Base-by-base conservation (phyloP, 495 filamentous ascomycete genomes). In the Tuber umbilicatum region DNA sequence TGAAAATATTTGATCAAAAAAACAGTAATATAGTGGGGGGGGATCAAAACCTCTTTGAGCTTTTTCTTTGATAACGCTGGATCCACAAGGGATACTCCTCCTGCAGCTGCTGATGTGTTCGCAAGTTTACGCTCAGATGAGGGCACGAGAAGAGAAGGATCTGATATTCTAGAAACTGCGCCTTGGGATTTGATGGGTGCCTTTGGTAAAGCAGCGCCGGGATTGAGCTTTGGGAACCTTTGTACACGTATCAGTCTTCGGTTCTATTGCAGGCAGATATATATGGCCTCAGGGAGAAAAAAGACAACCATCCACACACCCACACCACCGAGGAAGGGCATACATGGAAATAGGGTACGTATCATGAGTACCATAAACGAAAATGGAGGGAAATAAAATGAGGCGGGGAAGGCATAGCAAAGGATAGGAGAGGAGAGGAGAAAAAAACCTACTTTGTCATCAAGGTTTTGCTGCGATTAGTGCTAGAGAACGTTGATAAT, bases 151-250 rank as follows among this genome's bases (percentile, higher is more conserved):
- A 79, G 71, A 78, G 77, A 79, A 79, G 77, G 75, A 77, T 81
- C 79, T 64, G 73, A 75, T 74, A 81, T 81, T 74, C 79, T 80
- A 73, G 79, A 77, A 74, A 81, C 79, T 23, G 47, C 73, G 70
- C 79, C 78, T 39, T 81, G 60, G 47, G 80, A 76, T 74, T 68
- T 82, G 73, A 77, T 82, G 80, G 80, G 80, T 72, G 76, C 74
- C 69, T 74, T 82, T 77, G 80, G 74, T 71, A 82, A 67, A 72
- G 77, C 47, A 74, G 80, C 73, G 68, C 80, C 80, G 68, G 80
- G 80, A 74, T 82, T 74, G 73, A 82, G 75, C 64, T 82, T 82
- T 72, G 80, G 80, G 72, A 82, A 81, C 70, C 80, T 82, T 72
- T 74, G 75, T 76, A 81, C 79, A 81, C 78, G 79, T 81, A 81